Conservation (phyloP, 108 stramenopile genomes). For the Pseudonitzschia pungens region DNA sequence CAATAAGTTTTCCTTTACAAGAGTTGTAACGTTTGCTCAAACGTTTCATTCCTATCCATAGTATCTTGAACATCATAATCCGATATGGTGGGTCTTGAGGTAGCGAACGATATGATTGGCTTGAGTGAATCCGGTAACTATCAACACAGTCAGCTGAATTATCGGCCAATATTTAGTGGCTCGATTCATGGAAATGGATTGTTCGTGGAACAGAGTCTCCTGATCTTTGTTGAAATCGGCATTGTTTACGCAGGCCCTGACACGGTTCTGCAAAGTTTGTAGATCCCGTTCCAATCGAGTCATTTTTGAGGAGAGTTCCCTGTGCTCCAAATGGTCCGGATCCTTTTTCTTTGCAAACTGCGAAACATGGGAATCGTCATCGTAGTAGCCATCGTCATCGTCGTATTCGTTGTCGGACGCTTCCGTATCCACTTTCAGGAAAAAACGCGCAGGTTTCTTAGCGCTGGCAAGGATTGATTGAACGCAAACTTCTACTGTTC, state of each 20-base stretch:
- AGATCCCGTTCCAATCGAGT: constrained; percentile 37
- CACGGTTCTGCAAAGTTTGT: constrained; percentile 29
- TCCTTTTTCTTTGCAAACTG: background rate
- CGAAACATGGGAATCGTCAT: background rate
- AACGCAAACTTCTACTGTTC: constrained; percentile 38
- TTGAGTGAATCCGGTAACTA: constrained; percentile 70
- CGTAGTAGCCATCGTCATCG: constrained; percentile 10
- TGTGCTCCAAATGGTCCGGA: constrained; percentile 16
- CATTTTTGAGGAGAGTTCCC: constrained; percentile 27
- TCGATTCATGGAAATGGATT: constrained; percentile 66
- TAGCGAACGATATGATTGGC: constrained; percentile 69
- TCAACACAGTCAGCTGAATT: constrained; percentile 58
- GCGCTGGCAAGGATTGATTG: constrained; percentile 31
- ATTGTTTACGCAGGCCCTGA: constrained; percentile 32
- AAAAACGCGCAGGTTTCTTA: constrained; percentile 24
- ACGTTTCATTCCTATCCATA: background rate
- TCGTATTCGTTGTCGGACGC: constrained; percentile 10
- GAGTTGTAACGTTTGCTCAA: background rate
- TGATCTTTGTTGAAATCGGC: constrained; percentile 48
- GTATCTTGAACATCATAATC: constrained; percentile 5
- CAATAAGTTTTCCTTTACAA: background rate
- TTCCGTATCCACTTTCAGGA: constrained; percentile 4
- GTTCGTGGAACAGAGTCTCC: constrained; percentile 53
- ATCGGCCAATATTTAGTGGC: constrained; percentile 77
- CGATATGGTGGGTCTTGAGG: constrained; percentile 64